Conservation (phyloP, 257 asterid genomes). For the Solanum dulcamara region DNA sequence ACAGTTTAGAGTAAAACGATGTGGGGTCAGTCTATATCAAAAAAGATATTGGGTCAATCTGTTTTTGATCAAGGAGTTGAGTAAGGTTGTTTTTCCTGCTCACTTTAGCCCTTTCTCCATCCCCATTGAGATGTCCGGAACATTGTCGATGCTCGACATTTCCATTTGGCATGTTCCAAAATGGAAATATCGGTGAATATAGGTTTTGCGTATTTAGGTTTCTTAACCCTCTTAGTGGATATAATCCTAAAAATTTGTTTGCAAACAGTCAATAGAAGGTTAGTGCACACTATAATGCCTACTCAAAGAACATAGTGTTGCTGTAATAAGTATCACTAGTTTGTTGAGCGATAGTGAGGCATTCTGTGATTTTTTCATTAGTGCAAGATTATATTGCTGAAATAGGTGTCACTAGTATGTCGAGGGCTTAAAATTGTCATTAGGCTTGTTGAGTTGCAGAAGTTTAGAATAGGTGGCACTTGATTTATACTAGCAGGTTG, state of each 20-base stretch:
- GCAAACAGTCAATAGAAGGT: background rate
- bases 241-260: background rate
- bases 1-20: background rate
- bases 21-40: background rate
- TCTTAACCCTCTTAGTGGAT: background rate
- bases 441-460: background rate
- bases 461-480: background rate
- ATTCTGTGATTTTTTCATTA: background rate
- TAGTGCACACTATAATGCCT: background rate
- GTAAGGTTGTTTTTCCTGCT: background rate
- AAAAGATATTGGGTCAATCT: background rate
- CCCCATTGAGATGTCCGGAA: background rate
- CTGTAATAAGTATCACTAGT: background rate
- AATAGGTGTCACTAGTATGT: background rate
- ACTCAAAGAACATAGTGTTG: background rate
- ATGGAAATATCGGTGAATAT: background rate
- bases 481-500: background rate
- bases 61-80: background rate
- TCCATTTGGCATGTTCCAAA: background rate
- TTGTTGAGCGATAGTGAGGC: background rate
- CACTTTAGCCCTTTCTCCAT: background rate
- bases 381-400: background rate
- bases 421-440: background rate
- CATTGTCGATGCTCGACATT: background rate
- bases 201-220: background rate